Percentiles rank a stretch among this genome's conserved stretches.
Conservation (phyloP, 2,329 filamentous ascomycete genomes). For the Fusarium humuli region DNA sequence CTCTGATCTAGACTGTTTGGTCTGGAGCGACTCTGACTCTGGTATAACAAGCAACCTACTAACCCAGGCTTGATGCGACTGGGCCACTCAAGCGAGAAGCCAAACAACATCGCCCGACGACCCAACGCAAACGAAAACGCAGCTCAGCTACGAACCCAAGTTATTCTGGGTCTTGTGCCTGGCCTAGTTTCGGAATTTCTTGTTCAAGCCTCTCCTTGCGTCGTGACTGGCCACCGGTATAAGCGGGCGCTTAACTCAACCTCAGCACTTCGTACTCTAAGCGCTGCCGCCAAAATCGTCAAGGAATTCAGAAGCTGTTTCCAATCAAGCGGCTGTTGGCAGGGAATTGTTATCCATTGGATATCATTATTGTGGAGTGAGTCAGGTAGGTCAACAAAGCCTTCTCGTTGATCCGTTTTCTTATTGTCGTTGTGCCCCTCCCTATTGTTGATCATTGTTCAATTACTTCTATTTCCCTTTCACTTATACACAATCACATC, state of each 20-base stretch:
- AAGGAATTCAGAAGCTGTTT: slow-evolving; percentile 28
- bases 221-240: slow-evolving; percentile 41
- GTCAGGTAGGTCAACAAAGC: slow-evolving; percentile 34
- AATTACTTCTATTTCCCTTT: slow-evolving; percentile 12
- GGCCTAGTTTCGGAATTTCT: slow-evolving; percentile 36
- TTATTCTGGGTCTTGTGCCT: background rate
- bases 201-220: slow-evolving; percentile 23
- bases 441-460: slow-evolving; percentile 35
- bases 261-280: slow-evolving; percentile 34
- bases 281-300: slow-evolving; percentile 42
- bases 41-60: slow-evolving; percentile 28
- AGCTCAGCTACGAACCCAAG: background rate
- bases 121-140: slow-evolving; percentile 12
- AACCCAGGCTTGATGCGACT: slow-evolving; percentile 41
- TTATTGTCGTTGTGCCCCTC: slow-evolving; percentile 45
- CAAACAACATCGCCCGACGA: slow-evolving; percentile 27
- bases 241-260: slow-evolving; percentile 43
- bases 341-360: slow-evolving; percentile 38
- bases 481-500: slow-evolving; percentile 30
- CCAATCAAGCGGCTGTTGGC: slow-evolving; percentile 27
- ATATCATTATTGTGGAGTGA: slow-evolving; percentile 39
- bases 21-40: slow-evolving; percentile 32
- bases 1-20: background rate
- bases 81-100: slow-evolving; percentile 40
- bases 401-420: slow-evolving; percentile 34